Evolutionary conservation across 2,329 filamentous ascomycete species (phyloP).

Genomic region (Trichocomaceae sp.): DNA sequence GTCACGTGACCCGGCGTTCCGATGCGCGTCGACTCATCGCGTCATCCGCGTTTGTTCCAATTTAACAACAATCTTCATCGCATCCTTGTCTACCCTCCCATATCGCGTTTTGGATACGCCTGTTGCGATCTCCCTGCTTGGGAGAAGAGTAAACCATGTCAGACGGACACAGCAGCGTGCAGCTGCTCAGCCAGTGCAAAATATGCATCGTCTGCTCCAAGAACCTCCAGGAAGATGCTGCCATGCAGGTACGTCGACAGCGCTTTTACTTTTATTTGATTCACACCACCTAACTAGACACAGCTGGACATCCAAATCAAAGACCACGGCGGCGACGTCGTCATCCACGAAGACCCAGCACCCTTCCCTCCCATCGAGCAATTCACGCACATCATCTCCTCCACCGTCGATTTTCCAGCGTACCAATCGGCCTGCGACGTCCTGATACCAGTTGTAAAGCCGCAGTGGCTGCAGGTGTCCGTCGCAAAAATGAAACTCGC

Average conservation of each 20-base stretch:
- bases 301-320: slow-evolving; percentile 44
- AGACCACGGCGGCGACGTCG: slow-evolving; percentile 44
- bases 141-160: slow-evolving; percentile 8
- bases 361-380: slow-evolving; percentile 36
- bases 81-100: neutral
- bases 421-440: slow-evolving; percentile 67
- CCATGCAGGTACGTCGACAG: slow-evolving; percentile 31
- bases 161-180: slow-evolving; percentile 16
- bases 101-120: neutral
- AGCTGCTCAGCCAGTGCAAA: slow-evolving; percentile 41
- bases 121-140: neutral
- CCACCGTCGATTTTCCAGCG: slow-evolving; percentile 85
- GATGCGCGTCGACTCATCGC: slow-evolving; percentile 5
- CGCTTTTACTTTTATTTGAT: neutral
- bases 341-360: slow-evolving; percentile 35
- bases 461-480: slow-evolving; percentile 70
- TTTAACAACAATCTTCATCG: neutral
- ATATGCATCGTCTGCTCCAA: slow-evolving; percentile 42
- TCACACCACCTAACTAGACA: neutral
- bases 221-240: slow-evolving; percentile 32
- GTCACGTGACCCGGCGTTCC: slow-evolving; percentile 13
- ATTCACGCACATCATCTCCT: slow-evolving; percentile 62
- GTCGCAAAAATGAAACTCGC: slow-evolving; percentile 63
- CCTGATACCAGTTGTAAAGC: slow-evolving; percentile 78
- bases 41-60: slow-evolving; percentile 6